phyloP scores from a whole-genome alignment of 768 basidiomycete species.

The Lanmaoa pseudosensibilis region DNA sequence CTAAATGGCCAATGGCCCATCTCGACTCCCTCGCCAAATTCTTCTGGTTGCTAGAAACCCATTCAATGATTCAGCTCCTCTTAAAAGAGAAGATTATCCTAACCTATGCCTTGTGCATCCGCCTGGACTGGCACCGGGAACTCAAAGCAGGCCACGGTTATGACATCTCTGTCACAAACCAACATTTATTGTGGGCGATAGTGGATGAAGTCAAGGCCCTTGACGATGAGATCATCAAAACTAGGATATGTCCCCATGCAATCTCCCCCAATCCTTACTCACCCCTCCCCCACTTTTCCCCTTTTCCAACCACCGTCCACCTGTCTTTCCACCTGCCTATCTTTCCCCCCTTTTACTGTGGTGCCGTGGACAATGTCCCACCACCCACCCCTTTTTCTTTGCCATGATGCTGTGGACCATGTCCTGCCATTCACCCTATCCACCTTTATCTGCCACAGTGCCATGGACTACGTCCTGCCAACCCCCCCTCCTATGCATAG shows the following conservation, averaged over 20 bases:
- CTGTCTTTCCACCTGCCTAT: no score
- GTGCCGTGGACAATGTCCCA: no score
- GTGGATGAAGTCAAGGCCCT: background rate
- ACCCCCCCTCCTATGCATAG: no score
- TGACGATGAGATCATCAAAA: background rate
- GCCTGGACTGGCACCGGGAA: background rate
- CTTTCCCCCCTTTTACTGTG: no score
- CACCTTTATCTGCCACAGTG: no score
- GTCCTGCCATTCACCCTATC: no score
- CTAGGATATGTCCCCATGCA: background rate
- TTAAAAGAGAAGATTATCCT: background rate
- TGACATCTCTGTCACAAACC: background rate
- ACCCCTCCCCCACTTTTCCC: no score
- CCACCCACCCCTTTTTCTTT: no score
- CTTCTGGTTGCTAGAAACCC: background rate
- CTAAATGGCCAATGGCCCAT: background rate
- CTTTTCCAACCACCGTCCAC: no score
- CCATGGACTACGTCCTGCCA: no score
- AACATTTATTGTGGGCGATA: background rate
- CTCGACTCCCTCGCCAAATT: background rate
- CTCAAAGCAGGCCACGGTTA: background rate
- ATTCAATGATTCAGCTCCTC: background rate
- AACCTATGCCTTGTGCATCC: accelerated
- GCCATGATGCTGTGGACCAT: no score
- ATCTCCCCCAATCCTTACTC: no score